Evolutionary conservation across 2,329 filamentous ascomycete species (phyloP).

Genomic region (Colletotrichum falcatum): DNA sequence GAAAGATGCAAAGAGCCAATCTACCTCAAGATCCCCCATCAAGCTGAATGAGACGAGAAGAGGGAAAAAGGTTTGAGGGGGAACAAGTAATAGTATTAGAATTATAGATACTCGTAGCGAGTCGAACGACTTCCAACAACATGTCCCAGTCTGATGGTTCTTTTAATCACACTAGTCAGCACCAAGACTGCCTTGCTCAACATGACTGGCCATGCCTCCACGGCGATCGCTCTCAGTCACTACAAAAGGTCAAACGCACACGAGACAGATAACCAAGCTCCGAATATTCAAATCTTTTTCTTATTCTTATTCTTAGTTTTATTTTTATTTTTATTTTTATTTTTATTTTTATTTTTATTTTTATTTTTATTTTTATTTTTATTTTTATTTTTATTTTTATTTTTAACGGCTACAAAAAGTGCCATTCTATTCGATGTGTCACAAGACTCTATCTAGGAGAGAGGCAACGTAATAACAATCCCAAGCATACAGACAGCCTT

Average conservation of each 20-base stretch:
- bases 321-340: too few relatives aligned
- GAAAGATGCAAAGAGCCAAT: background rate
- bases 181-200: background rate
- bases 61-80: background rate
- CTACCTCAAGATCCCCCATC: background rate
- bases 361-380: too few relatives aligned
- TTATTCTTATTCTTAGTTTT: too few relatives aligned
- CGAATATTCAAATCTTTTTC: background rate
- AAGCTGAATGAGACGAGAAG: background rate
- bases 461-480: background rate
- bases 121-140: background rate
- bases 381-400: background rate
- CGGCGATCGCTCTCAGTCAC: background rate
- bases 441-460: background rate
- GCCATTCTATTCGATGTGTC: background rate
- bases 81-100: background rate
- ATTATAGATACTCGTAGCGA: background rate
- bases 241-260: background rate
- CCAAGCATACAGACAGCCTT: constrained; percentile 8
- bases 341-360: background rate
- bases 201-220: background rate
- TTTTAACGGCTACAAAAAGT: background rate
- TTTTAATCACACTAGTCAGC: background rate
- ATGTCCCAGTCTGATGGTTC: background rate
- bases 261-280: background rate